Base-by-base conservation (phyloP, 306 rosid genomes). In the Quercus mongolica region DNA sequence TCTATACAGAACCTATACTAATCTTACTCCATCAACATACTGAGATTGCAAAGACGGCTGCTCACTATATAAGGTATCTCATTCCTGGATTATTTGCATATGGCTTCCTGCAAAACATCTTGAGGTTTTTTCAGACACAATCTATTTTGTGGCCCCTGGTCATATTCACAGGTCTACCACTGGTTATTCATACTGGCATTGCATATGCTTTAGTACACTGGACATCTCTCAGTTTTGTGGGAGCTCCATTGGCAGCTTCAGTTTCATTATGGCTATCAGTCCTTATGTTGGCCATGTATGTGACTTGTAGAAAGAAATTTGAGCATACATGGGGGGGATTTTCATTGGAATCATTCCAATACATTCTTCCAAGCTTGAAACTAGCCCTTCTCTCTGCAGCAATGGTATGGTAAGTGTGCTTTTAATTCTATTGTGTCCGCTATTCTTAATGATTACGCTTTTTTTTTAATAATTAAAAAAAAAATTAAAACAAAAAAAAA, bases 341-440 rank as follows among this genome's bases (percentile, higher is more conserved):
- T 85, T 92, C 98, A 17, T 18, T 52, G 17, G 81, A 88, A 28
- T 83, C 92, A 4, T 81, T 88, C 49, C 5, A 25, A 74, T 85
- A 79, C 9, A 38, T 94, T 46, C 6, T 88, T 6, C 30, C 82
- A 10, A 80, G 74, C 82, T 76, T 94, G 75, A 94, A 85, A 88
- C 89, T 94, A 12, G 89, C 97, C 74, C 62, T 94, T 26, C 90
- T 93, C 17, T 94, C 97, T 20, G 93, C 91, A 1, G 91, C 90
- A 56, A 92, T 91, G 97, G 86, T 91, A 19, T 91, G 98, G 97
- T 91, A 79, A 87, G 91, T 63, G 6, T 52, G 51, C 59, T 81
- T 56, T 41, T 31, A 26, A 3, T 57, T 56, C 79, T 65, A 23
- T 49, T 31, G 26, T 55, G 67, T 71, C 1, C 21, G 1, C 20